Base-by-base conservation (phyloP, 805 yeast genomes). In the Scheffersomyces amazonensis region DNA sequence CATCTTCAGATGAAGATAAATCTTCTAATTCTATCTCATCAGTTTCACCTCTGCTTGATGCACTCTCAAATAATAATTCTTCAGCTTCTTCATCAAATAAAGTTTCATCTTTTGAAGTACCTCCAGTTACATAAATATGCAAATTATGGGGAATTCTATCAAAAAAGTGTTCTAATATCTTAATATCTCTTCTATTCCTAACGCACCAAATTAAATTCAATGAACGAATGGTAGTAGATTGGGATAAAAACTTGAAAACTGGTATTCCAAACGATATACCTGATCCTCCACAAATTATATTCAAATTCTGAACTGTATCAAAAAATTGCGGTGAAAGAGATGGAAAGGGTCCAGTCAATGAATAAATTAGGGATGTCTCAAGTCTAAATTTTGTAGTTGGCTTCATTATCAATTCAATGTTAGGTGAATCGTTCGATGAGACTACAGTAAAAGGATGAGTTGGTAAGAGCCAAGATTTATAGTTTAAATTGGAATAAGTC, bases 371-470 rank as follows among this genome's bases (percentile, higher is more conserved):
- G 10, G 41, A 32, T 5, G 40, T 24, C 13, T 35, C 24, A 20
- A 56, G 46, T 20, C 32, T 38, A 30, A 52, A 50, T 9, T 38
- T 40, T 1, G 34, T 49, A 1, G 80, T 66, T 27, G 66, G 69
- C 35, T 68, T 69, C 20, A 79, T 59, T 11, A 81, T 58, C 40
- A 81, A 56, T 31, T 66, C 69, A 2, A 77, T 52, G 2, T 5
- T 4, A 2, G 54, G 43, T 31, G 74, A 77, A 1, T 56, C 59
- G 0, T 73, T 60, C 1, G 62, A 35, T 2, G 80, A 69, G 0
- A 79, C 76, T 10, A 82, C 64, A 0, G 89, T 80, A 49, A 69
- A 84, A 2, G 91, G 90, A 52, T 83, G 90, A 2, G 83, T 66
- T 6, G 91, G 80, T 4, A 65, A 53, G 2, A 81, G 18, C 37